phyloP scores from a whole-genome alignment of 495 filamentous ascomycete genomes.

The Geopyxis carbonaria region DNA sequence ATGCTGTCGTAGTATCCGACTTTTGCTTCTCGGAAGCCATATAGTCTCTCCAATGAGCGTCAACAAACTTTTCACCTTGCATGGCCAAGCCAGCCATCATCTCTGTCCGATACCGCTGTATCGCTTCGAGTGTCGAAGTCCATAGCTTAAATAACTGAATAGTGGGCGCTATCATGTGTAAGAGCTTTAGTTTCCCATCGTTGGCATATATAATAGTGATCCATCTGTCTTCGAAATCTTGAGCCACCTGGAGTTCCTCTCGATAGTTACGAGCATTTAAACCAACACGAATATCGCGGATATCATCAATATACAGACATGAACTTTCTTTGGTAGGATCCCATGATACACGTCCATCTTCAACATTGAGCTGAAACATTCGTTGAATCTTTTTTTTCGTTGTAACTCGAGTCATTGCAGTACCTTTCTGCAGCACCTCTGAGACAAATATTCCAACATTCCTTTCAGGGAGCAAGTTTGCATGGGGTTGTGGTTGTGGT shows the following conservation, averaged over 20 bases:
- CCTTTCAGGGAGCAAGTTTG: conserved; percentile 21
- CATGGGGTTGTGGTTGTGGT: conserved; percentile 17
- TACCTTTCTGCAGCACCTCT: conserved; percentile 54
- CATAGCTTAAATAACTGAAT: conserved; percentile 54
- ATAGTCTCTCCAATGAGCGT: conserved; percentile 69
- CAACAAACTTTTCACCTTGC: conserved; percentile 59
- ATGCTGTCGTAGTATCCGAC: conserved; percentile 25
- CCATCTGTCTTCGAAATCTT: conserved; percentile 49
- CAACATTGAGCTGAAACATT: conserved; percentile 58
- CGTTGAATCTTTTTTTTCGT: conserved; percentile 62
- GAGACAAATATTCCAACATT: conserved; percentile 52
- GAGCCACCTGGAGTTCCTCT: conserved; percentile 56
- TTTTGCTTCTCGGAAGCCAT: conserved; percentile 34
- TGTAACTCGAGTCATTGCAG: conserved; percentile 58
- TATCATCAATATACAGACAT: conserved; percentile 82
- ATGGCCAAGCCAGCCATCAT: conserved; percentile 72
- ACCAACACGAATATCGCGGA: conserved; percentile 72
- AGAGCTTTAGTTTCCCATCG: conserved; percentile 47
- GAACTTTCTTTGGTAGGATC: conserved; percentile 61
- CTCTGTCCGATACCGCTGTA: conserved; percentile 66
- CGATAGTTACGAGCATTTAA: conserved; percentile 77
- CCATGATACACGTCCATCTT: conserved; percentile 75
- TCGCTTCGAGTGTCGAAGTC: conserved; percentile 62
- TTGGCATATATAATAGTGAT: conserved; percentile 76
- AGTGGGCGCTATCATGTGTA: conserved; percentile 63